Base-by-base conservation (phyloP, 768 basidiomycete genomes). In the Leccinum disarticulatum region DNA sequence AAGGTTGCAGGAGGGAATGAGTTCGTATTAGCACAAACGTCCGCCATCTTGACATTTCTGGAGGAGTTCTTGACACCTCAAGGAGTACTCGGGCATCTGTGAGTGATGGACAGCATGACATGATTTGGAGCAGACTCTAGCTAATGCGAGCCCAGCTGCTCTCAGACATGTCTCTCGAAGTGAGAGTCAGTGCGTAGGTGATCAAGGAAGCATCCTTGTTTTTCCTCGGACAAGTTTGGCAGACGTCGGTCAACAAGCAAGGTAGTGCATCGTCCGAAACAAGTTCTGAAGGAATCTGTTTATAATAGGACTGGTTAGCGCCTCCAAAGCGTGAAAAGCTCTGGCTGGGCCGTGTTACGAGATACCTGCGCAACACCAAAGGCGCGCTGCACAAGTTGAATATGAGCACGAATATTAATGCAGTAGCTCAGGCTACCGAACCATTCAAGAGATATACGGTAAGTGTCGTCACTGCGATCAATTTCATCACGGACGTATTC, bases 161-260 rank as follows among this genome's bases (percentile, higher is more conserved):
- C 30, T 61, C 56, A 15, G 61, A 70, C 10, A 53, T 60, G 57
- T 41, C 57, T 51, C 68, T 70, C 38, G 58, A 69, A 41, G 60
- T 60, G 3, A 56, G 68, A 28, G 50, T 4, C 19, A 52, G 64
- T 19, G 43, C 55, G 8, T 55, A 68, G 33, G 70, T 70, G 68
- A 58, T 68, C 46, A 58, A 52, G 30, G 70, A 72, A 31, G 68
- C 66, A 11, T 68, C 69, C 31, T 48, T 72, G 48, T 72, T 59
- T 54, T 64, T 68, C 63, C 55, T 69, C 25, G 55, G 55, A 28
- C 58, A 27, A 47, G 46, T 49, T 52, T 60, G 55, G 36, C 48
- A 49, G 8, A 51, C 48, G 6, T 57, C 61, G 41, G 25, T 22
- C 9, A 27, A 52, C 49, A 55, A 66, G 64, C 27, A 25, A 25